Percentiles rank a stretch among this genome's conserved stretches.
Conservation (phyloP, 352 stramenopile species). For the Vaucheria bursata region DNA sequence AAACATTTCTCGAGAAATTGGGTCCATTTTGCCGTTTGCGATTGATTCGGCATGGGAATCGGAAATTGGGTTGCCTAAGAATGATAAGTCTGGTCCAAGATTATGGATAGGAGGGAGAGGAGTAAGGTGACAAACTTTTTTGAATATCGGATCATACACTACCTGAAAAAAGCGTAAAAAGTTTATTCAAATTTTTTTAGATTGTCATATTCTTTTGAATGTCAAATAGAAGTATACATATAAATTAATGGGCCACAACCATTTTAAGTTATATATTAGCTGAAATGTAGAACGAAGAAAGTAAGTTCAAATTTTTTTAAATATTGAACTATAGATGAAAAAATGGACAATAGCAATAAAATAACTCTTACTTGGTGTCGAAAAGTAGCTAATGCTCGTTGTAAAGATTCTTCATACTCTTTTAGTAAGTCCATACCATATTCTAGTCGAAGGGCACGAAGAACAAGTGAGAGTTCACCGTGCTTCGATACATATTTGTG, state of each 20-base stretch:
- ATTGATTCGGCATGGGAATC: slow-evolving; percentile 10
- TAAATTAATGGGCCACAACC: too few relatives aligned
- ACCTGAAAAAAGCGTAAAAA: slow-evolving; percentile 13
- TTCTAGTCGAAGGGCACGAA: slow-evolving; percentile 34
- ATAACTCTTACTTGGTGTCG: slow-evolving; percentile 38
- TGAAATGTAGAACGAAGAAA: too few relatives aligned
- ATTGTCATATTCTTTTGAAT: too few relatives aligned
- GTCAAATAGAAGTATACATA: too few relatives aligned
- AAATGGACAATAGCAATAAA: too few relatives aligned
- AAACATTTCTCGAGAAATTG: slow-evolving; percentile 30
- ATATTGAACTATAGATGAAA: too few relatives aligned
- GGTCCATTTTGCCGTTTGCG: slow-evolving; percentile 27
- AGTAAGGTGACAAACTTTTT: slow-evolving; percentile 33
- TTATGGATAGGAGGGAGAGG: slow-evolving; percentile 18
- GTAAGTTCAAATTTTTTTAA: too few relatives aligned
- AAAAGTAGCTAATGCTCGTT: slow-evolving; percentile 41
- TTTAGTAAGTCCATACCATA: slow-evolving; percentile 15
- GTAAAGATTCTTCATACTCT: slow-evolving; percentile 34
- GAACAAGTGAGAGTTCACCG: neutral
- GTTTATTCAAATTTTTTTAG: too few relatives aligned
- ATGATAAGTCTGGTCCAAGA: slow-evolving; percentile 13
- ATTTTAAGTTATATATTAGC: too few relatives aligned
- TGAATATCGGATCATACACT: slow-evolving; percentile 32
- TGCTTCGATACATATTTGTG: slow-evolving; percentile 21
- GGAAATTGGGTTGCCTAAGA: slow-evolving; percentile 17